Percentiles rank a stretch among this genome's conserved stretches.
Conservation (phyloP, 768 basidiomycete genomes). For the Boletus eberwhitei region DNA sequence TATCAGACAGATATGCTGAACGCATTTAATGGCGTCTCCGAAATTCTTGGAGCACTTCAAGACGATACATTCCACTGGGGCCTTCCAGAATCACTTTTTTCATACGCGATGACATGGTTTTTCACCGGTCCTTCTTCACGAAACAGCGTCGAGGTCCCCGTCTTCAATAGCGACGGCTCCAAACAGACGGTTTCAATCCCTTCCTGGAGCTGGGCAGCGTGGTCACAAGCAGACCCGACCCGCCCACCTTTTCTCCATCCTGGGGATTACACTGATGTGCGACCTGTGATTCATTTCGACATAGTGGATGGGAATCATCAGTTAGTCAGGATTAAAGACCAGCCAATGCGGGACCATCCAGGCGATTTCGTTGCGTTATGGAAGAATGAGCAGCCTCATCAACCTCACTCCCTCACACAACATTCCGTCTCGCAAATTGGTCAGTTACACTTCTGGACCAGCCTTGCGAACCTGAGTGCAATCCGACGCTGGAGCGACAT, state of each 20-base stretch:
- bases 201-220: conserved; percentile 20
- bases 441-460: conserved; percentile 17
- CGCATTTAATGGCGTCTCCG: conserved; percentile 14
- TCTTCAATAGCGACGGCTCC: conserved; percentile 4
- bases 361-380: background rate
- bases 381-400: background rate
- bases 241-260: background rate
- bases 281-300: conserved; percentile 5
- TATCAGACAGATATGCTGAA: conserved; percentile 17
- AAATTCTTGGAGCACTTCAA: conserved; percentile 8
- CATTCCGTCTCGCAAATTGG: background rate
- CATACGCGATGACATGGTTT: conserved; percentile 8
- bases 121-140: background rate
- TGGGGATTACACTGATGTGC: background rate
- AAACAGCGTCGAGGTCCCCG: background rate
- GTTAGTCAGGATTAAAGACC: conserved; percentile 1
- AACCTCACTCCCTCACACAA: background rate
- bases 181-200: conserved; percentile 7
- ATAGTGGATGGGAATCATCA: background rate
- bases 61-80: conserved; percentile 15
- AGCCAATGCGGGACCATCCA: background rate
- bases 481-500: background rate
- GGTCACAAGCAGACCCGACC: background rate
- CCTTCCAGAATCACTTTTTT: conserved; percentile 14
- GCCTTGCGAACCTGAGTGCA: background rate